A percentile compares a stretch with the other conserved stretches of the same genome.
Evolutionary conservation across 75 land plant genomes (phyloP).

Genomic region (Cryptomeria japonica): DNA sequence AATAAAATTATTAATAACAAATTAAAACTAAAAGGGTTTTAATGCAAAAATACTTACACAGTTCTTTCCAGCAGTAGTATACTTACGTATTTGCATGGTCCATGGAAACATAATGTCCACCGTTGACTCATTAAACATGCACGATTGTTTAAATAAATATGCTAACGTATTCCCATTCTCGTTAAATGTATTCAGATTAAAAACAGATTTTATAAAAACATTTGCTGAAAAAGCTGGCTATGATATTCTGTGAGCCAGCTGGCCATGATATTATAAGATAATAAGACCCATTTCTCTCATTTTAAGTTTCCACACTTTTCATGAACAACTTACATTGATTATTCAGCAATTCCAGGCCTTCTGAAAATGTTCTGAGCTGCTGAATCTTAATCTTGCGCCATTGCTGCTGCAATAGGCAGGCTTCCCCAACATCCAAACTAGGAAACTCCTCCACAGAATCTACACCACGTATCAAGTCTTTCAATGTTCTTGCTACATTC

Average conservation of each 20-base stretch:
- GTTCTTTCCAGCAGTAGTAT: too few relatives aligned
- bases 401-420: neutral
- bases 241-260: neutral
- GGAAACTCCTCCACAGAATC: neutral
- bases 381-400: neutral
- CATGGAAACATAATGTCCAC: too few relatives aligned
- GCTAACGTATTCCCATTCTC: too few relatives aligned
- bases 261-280: neutral
- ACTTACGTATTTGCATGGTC: too few relatives aligned
- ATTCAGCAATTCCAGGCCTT: neutral
- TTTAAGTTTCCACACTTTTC: neutral
- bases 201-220: too few relatives aligned
- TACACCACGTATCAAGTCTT: constrained; percentile 5
- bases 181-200: too few relatives aligned
- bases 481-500: neutral
- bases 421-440: neutral
- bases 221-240: neutral
- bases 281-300: neutral
- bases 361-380: neutral
- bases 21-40: too few relatives aligned
- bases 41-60: too few relatives aligned
- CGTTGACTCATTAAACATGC: too few relatives aligned
- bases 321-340: neutral
- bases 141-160: too few relatives aligned
- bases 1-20: too few relatives aligned